phyloP scores from a whole-genome alignment of 805 yeast species.

The Saturnispora galanensis region DNA sequence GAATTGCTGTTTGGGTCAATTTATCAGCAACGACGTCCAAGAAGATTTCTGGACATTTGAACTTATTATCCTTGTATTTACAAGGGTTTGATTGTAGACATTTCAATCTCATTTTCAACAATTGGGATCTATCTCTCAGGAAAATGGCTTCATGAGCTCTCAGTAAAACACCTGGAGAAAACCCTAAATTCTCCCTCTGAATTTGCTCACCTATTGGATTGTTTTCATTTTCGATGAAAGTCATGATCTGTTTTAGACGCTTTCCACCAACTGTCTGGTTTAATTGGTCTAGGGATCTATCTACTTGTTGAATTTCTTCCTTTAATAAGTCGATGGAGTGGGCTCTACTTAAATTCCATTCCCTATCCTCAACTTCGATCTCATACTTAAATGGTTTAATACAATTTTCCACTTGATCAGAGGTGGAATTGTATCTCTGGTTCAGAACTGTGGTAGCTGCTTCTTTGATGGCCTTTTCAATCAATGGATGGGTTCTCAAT shows the following conservation, averaged over 20 bases:
- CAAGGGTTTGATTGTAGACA: slow-evolving; percentile 70
- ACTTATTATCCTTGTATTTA: slow-evolving; percentile 67
- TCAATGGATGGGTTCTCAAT: slow-evolving; percentile 77
- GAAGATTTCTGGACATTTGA: slow-evolving; percentile 90
- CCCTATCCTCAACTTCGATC: slow-evolving; percentile 91
- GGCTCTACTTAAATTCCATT: slow-evolving; percentile 77
- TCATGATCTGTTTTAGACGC: slow-evolving; percentile 73
- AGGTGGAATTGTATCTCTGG: slow-evolving; percentile 76
- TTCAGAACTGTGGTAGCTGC: slow-evolving; percentile 77
- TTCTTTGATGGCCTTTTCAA: slow-evolving; percentile 68
- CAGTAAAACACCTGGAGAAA: slow-evolving; percentile 62
- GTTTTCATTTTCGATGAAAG: slow-evolving; percentile 48
- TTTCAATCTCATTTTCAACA: slow-evolving; percentile 66
- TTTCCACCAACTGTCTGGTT: slow-evolving; percentile 72
- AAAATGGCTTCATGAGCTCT: slow-evolving; percentile 82
- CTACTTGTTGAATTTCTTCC: slow-evolving; percentile 83
- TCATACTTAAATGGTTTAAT: slow-evolving; percentile 97
- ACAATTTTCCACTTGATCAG: slow-evolving; percentile 97
- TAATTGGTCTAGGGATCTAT: slow-evolving; percentile 46
- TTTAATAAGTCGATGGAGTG: slow-evolving; percentile 63
- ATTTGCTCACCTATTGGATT: slow-evolving; percentile 28
- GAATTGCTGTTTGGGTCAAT: slow-evolving; percentile 83
- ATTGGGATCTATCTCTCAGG: slow-evolving; percentile 58
- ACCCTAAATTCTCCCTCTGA: slow-evolving; percentile 71
- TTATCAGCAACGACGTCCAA: slow-evolving; percentile 88